Conservation (phyloP, 139 green algal genomes). For the Auxenochlorella pyrenoidosa region DNA sequence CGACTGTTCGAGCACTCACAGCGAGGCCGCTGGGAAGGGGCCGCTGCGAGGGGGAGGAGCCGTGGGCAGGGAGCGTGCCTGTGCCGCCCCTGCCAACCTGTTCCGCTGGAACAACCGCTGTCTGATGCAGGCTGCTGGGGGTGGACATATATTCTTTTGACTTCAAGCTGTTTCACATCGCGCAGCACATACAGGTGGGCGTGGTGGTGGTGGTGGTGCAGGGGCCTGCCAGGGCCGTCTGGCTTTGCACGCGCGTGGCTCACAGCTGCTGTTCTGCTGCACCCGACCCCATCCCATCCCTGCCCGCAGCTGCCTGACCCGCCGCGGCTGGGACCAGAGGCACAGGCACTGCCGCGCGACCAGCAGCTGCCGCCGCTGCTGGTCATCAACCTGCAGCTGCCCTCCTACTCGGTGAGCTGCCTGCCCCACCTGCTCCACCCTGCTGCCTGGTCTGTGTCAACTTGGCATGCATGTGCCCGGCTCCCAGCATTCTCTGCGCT, state of each 20-base stretch:
- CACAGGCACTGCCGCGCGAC: slow-evolving; percentile 41
- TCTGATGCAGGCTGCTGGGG: slow-evolving; percentile 60
- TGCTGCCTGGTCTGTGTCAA: not conserved
- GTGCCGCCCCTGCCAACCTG: no score
- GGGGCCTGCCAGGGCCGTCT: no score
- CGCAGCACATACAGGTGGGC: slow-evolving; percentile 59
- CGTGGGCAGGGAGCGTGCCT: no score
- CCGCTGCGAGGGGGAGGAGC: not conserved
- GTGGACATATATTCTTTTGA: slow-evolving; percentile 80
- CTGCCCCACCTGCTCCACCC: not conserved
- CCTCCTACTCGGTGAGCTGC: slow-evolving; percentile 68
- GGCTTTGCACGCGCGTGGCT: no score
- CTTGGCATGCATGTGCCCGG: not conserved
- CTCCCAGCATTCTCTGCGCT: no score
- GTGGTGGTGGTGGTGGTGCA: no score
- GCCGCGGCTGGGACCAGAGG: slow-evolving; percentile 38
- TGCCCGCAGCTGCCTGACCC: slow-evolving; percentile 59
- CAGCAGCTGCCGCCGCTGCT: slow-evolving; percentile 76
- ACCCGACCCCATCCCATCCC: no score
- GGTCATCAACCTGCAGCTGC: slow-evolving; percentile 89
- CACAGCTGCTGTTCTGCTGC: no score
- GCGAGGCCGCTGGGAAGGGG: no score
- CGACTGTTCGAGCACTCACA: no score
- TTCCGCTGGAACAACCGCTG: not conserved
- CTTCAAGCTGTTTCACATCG: slow-evolving; percentile 81